These are phyloP conservation scores for Collybia mongolica DNA, from an alignment of 768 basidiomycete species.

Conservation along the genomic window DNA sequence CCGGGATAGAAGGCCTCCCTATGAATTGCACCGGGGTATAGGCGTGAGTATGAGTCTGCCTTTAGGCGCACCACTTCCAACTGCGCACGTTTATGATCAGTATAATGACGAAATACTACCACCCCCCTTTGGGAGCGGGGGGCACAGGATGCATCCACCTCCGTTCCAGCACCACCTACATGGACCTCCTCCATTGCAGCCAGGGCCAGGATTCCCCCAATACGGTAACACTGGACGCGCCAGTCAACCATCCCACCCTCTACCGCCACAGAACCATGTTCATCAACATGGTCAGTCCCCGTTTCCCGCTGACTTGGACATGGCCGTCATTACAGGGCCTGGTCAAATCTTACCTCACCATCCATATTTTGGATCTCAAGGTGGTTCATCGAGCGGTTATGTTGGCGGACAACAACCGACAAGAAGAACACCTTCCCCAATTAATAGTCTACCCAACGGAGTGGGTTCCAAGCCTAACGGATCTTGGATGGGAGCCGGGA, in stretches of 20 bases:
- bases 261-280: not conserved
- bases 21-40: slow-evolving; percentile 14
- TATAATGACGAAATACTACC: slow-evolving; percentile 3
- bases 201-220: slow-evolving; percentile 10
- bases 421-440: slow-evolving; percentile 25
- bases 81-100: slow-evolving; percentile 1
- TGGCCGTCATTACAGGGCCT: slow-evolving; percentile 10
- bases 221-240: slow-evolving; percentile 2
- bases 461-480: slow-evolving; percentile 28
- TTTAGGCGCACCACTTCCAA: not conserved
- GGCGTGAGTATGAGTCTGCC: slow-evolving; percentile 8
- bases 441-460: slow-evolving; percentile 28
- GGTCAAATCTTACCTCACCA: slow-evolving; percentile 28
- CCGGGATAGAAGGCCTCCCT: slow-evolving; percentile 21
- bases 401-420: not conserved
- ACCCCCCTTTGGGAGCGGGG: slow-evolving; percentile 1
- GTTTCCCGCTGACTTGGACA: slow-evolving; percentile 4
- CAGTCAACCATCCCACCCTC: not conserved
- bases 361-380: slow-evolving; percentile 27
- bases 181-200: slow-evolving; percentile 15
- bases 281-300: slow-evolving; percentile 8
- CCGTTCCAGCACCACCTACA: slow-evolving; percentile 7
- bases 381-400: slow-evolving; percentile 5
- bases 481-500: slow-evolving; percentile 32
- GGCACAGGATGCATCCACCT: slow-evolving; percentile 6